Base-by-base conservation (phyloP, 306 rosid species). In the Geum urbanum region DNA sequence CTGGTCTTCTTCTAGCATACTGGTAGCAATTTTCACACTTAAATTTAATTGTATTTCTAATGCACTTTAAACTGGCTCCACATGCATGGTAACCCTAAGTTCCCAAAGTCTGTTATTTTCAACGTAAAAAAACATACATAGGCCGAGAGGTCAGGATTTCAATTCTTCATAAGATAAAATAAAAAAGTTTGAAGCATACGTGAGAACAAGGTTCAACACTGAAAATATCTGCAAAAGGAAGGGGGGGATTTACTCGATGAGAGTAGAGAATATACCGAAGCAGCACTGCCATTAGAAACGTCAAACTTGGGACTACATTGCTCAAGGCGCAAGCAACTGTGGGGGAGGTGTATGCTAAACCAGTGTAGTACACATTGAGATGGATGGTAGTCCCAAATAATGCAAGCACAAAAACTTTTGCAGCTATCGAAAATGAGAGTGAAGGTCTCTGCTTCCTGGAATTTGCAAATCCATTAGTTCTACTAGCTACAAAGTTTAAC, bases 361-460 rank as follows among this genome's bases (percentile, higher is more conserved):
- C 86, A 41, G 81, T 72, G 27, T 72, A 72, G 51, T 39, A 78
- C n/a, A 78, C 24, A 66, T 82, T 78, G 5, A 75, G 63, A 66
- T 67, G 78, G 71, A 78, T 64, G 10, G 86, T 75, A 9, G 80
- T 78, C 45, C 85, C 85, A 8, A 82, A 35, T 8, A 71, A 61
- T 37, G 86, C 32, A 3, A 82, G 76, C 44, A 72, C 43, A 11
- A 82, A 82, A 6, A 82, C 47, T 68, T 82, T 74, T 40, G 64
- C 35, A 2, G 63, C 50, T 43, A 79, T 11, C 2, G 73, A 61
- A 59, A 74, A 27, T 9, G 80, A 40, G 15, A 78, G 66, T 5
- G 81, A 13, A 45, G 82, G 76, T 7, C 79, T 39, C 55, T 73
- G 72, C 27, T 73, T 73, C 81, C 85, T 81, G 79, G 55, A 24